Evolutionary conservation across 1,139 yeast genomes (phyloP).

Genomic region (Geotrichum restrictum): DNA sequence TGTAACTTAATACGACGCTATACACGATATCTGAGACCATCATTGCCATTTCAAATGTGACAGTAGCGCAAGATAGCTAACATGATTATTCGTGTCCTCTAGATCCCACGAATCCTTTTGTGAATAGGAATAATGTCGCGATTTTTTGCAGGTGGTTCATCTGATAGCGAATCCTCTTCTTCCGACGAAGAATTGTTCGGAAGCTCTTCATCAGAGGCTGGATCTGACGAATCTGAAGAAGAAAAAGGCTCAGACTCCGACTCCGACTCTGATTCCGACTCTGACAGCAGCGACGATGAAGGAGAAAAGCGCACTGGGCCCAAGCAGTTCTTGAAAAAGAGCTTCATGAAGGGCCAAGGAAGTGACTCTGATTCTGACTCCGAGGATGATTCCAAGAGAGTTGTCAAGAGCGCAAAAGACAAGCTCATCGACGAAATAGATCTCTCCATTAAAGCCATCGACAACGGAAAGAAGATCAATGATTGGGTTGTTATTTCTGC

Average conservation of each 20-base stretch:
- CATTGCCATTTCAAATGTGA: too few species aligned
- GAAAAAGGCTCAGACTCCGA: slow-evolving; percentile 34
- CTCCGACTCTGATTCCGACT: slow-evolving; percentile 34
- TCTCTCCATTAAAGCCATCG: slow-evolving; percentile 61
- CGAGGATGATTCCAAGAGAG: slow-evolving; percentile 62
- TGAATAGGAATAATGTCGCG: slow-evolving; percentile 52
- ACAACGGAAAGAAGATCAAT: slow-evolving; percentile 62
- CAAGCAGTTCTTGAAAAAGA: slow-evolving; percentile 55
- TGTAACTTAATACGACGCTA: too few species aligned
- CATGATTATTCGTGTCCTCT: not conserved
- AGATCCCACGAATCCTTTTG: slow-evolving; percentile 5
- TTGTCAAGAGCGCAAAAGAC: slow-evolving; percentile 90
- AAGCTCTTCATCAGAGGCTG: slow-evolving; percentile 50
- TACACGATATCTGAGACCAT: too few species aligned
- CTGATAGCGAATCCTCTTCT: slow-evolving; percentile 56
- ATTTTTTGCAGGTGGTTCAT: slow-evolving; percentile 63
- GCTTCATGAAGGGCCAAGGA: slow-evolving; percentile 43
- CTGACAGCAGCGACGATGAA: slow-evolving; percentile 46
- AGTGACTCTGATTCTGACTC: slow-evolving; percentile 54
- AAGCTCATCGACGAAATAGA: slow-evolving; percentile 86
- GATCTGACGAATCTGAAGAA: slow-evolving; percentile 28
- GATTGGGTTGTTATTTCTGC: slow-evolving; percentile 74
- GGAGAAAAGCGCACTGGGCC: slow-evolving; percentile 43
- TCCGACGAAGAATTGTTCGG: slow-evolving; percentile 72
- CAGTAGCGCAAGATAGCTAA: not conserved